Evolutionary conservation across 768 basidiomycete genomes (phyloP).

Genomic region (Pisolithus microcarpus): DNA sequence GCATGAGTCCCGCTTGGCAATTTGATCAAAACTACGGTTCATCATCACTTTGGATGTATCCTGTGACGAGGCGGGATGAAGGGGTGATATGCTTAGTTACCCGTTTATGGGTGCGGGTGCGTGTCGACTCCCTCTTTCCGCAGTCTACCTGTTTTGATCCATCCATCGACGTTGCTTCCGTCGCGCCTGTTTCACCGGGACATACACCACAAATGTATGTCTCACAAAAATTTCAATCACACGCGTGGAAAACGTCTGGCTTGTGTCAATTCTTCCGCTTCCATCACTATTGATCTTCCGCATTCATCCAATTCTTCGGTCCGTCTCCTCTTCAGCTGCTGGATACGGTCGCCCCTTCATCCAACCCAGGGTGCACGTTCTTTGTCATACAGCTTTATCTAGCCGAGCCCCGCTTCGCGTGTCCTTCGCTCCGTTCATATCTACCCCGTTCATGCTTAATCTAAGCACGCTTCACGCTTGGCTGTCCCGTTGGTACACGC

Average conservation of each 20-base stretch:
- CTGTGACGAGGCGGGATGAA: neutral
- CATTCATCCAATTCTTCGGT: constrained; percentile 8
- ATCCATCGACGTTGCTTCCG: neutral
- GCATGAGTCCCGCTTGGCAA: constrained; percentile 17
- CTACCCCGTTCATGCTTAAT: constrained; percentile 7
- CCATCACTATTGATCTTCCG: constrained; percentile 5
- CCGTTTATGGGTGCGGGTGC: neutral
- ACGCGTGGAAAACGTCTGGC: constrained; percentile 19
- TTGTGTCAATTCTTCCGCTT: constrained; percentile 8
- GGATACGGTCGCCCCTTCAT: constrained; percentile 15
- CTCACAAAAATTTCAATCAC: neutral
- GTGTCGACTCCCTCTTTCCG: neutral
- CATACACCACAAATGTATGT: neutral
- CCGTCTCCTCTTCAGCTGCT: constrained; percentile 4
- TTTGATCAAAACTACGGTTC: constrained; percentile 4
- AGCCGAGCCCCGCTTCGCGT: constrained; percentile 12
- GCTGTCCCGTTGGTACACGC: constrained; percentile 4
- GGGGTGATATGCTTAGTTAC: neutral
- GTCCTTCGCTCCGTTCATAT: constrained; percentile 8
- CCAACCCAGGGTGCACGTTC: constrained; percentile 13
- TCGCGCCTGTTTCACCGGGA: neutral
- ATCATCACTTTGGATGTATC: constrained; percentile 7
- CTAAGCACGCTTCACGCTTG: neutral
- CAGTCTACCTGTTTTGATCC: neutral
- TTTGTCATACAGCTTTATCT: constrained; percentile 16